These are phyloP conservation scores for Zygosaccharomyces bailii DNA, from an alignment of 805 yeast genomes.

Conservation along the genomic window DNA sequence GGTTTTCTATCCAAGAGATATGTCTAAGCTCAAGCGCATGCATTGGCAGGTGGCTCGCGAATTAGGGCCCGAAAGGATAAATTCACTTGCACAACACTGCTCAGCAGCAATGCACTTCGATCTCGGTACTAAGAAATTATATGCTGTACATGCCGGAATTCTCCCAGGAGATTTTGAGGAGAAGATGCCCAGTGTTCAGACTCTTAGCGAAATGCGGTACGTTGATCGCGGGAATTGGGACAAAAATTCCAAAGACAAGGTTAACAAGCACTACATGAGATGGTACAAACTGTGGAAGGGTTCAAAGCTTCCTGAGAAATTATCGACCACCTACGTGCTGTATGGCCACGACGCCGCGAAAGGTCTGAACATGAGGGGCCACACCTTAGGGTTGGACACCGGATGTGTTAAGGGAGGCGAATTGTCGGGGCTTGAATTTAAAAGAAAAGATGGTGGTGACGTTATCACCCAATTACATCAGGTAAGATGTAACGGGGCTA, in stretches of 20 bases:
- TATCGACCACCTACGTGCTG: slow-evolving; percentile 44
- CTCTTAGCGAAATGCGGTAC: slow-evolving; percentile 66
- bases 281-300: slow-evolving; percentile 60
- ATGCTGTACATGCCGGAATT: slow-evolving; percentile 84
- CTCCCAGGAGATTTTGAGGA: slow-evolving; percentile 53
- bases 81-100: slow-evolving; percentile 22
- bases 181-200: slow-evolving; percentile 55
- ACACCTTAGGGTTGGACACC: slow-evolving; percentile 75
- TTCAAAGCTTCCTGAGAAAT: slow-evolving; percentile 26
- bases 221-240: slow-evolving; percentile 63
- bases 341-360: slow-evolving; percentile 89
- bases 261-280: slow-evolving; percentile 35
- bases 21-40: slow-evolving; percentile 17
- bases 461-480: slow-evolving; percentile 1
- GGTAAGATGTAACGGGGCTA: slow-evolving; percentile 1
- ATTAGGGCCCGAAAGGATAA: slow-evolving; percentile 22
- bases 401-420: slow-evolving; percentile 76
- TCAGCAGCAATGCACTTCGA: slow-evolving; percentile 21
- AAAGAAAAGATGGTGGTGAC: not conserved
- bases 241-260: slow-evolving; percentile 30
- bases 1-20: slow-evolving; percentile 18
- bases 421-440: slow-evolving; percentile 43
- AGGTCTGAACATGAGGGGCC: slow-evolving; percentile 64
- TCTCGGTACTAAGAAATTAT: slow-evolving; percentile 33
- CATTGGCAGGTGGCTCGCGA: slow-evolving; percentile 23